Evolutionary conservation across 1,284 basidiomycete species (phyloP).

Genomic region (Tylopilus sp.): DNA sequence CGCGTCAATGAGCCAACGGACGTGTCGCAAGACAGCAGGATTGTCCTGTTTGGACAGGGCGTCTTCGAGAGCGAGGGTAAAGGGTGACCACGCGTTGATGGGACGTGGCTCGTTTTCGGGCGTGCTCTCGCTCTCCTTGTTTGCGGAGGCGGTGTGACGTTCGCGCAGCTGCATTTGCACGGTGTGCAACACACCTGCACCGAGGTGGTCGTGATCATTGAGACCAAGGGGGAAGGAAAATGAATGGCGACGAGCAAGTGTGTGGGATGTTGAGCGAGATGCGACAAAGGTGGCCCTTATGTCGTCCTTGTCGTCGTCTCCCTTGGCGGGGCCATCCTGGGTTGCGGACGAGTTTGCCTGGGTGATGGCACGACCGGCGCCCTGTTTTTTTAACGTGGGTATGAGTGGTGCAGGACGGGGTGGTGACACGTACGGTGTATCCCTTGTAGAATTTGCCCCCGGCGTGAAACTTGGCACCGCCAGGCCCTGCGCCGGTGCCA

Average conservation of each 20-base stretch:
- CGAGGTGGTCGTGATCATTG: conserved; percentile 40
- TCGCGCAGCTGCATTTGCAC: conserved; percentile 60
- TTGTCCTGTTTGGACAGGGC: conserved; percentile 18
- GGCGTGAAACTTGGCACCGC: conserved; percentile 64
- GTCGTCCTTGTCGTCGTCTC: conserved; percentile 62
- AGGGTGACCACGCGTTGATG: conserved; percentile 35
- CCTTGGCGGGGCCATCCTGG: conserved; percentile 45
- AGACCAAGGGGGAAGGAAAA: conserved; percentile 43
- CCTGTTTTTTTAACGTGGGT: conserved; percentile 41
- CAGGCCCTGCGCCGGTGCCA: conserved; percentile 57
- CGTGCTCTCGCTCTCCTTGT: conserved; percentile 18
- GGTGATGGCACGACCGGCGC: conserved; percentile 63
- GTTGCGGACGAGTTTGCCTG: conserved; percentile 62
- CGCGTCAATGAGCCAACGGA: conserved; percentile 24
- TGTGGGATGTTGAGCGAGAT: conserved; percentile 33
- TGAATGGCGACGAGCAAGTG: conserved; percentile 58
- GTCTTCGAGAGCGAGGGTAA: conserved; percentile 21
- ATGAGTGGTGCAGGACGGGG: neutral
- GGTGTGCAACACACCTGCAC: conserved; percentile 54
- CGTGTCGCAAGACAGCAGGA: conserved; percentile 16
- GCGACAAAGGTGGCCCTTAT: conserved; percentile 35
- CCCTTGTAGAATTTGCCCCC: conserved; percentile 67
- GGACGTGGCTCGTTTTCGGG: conserved; percentile 21
- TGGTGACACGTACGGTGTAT: conserved; percentile 44
- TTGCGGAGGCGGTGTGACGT: conserved; percentile 46